A percentile compares a stretch with the other conserved stretches of the same genome.
These are phyloP conservation scores for Curvularia eragrostidis DNA, from an alignment of 2,329 filamentous ascomycete genomes.

Conservation along the genomic window DNA sequence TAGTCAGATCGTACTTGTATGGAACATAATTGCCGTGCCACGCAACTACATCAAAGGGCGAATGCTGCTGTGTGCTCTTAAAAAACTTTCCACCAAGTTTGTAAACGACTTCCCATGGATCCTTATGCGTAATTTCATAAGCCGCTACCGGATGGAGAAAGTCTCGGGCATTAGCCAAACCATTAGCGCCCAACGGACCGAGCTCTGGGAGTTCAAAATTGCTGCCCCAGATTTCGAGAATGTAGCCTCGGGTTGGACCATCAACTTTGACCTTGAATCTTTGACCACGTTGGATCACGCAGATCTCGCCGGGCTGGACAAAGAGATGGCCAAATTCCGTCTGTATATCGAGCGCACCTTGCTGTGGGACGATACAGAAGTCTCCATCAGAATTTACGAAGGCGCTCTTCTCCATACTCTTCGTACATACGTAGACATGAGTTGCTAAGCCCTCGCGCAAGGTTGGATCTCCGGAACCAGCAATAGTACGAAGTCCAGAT, in stretches of 20 bases:
- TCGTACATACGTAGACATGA: slow-evolving; percentile 46
- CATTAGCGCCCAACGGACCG: slow-evolving; percentile 50
- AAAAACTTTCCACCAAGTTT: slow-evolving; percentile 71
- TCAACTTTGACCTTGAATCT: slow-evolving; percentile 74
- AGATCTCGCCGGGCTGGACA: slow-evolving; percentile 80
- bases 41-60: slow-evolving; percentile 78
- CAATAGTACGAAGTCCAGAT: slow-evolving; percentile 47
- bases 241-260: slow-evolving; percentile 72
- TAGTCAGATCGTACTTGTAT: slow-evolving; percentile 80
- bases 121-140: slow-evolving; percentile 62
- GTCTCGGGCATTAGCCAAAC: slow-evolving; percentile 59
- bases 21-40: slow-evolving; percentile 81
- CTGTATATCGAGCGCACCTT: slow-evolving; percentile 75
- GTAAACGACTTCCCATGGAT: slow-evolving; percentile 56
- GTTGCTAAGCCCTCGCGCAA: slow-evolving; percentile 47
- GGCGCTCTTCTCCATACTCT: slow-evolving; percentile 47
- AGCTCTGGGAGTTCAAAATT: slow-evolving; percentile 50
- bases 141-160: slow-evolving; percentile 75
- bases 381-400: slow-evolving; percentile 73
- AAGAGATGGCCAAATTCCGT: slow-evolving; percentile 78
- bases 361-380: slow-evolving; percentile 76
- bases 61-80: slow-evolving; percentile 69
- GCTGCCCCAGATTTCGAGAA: slow-evolving; percentile 59
- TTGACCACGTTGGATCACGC: slow-evolving; percentile 75
- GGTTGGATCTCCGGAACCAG: slow-evolving; percentile 49